A percentile compares a stretch with the other conserved stretches of the same genome.
phyloP scores from a whole-genome alignment of 495 filamentous ascomycete genomes.

The Rusavskia elegans region DNA sequence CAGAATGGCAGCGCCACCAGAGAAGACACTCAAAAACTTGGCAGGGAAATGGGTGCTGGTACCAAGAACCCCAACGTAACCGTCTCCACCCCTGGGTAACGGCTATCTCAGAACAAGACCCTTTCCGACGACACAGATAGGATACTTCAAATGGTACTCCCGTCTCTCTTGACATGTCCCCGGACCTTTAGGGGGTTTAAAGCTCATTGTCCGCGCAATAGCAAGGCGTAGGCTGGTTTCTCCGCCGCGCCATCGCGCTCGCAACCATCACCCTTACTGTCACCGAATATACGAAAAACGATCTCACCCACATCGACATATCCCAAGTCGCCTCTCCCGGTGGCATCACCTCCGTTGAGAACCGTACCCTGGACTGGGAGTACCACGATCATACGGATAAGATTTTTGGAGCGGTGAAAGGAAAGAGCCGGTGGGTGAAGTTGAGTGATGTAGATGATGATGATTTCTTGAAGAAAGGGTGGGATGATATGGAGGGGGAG shows the following conservation, averaged over 20 bases:
- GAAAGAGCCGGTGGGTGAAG: constrained; percentile 39
- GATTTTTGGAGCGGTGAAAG: constrained; percentile 62
- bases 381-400: constrained; percentile 59
- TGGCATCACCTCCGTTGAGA: constrained; percentile 54
- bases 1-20: constrained; percentile 65
- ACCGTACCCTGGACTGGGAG: constrained; percentile 52
- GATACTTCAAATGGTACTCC: constrained; percentile 46
- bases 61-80: constrained; percentile 4
- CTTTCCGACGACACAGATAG: constrained; percentile 58
- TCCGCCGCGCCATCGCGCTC: constrained; percentile 56
- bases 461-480: constrained; percentile 29
- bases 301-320: constrained; percentile 62
- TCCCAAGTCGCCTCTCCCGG: constrained; percentile 63
- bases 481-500: constrained; percentile 21
- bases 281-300: constrained; percentile 40
- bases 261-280: constrained; percentile 59
- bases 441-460: constrained; percentile 22
- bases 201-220: constrained; percentile 12
- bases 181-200: constrained; percentile 1
- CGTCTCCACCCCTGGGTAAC: constrained; percentile 1
- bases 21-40: constrained; percentile 56
- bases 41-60: constrained; percentile 71
- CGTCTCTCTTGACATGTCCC: constrained; percentile 1
- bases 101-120: constrained; percentile 49
- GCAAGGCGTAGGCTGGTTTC: constrained; percentile 73